Percentiles rank a stretch among this genome's conserved stretches.
These are phyloP conservation scores for Fusarium kyushuense DNA, from an alignment of 2,329 filamentous ascomycete species.

Conservation along the genomic window DNA sequence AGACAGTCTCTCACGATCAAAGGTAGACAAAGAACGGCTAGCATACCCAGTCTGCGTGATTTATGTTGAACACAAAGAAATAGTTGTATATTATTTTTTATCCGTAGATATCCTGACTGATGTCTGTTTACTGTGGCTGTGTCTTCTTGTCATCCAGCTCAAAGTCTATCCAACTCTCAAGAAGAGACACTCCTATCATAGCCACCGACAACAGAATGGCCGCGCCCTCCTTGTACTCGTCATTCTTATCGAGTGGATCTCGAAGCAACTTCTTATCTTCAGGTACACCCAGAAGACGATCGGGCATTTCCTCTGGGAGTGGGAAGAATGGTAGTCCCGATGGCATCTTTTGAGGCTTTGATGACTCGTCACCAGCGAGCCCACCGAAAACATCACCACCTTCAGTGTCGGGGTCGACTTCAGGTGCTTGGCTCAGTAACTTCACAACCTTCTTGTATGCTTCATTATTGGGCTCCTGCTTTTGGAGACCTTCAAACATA, in stretches of 20 bases:
- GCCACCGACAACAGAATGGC: not conserved
- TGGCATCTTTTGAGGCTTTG: not conserved
- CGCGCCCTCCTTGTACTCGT: not conserved
- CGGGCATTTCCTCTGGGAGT: not conserved
- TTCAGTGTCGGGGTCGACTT: not conserved
- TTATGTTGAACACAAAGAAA: not conserved
- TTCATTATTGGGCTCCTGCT: not conserved
- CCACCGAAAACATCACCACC: not conserved
- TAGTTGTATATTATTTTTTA: not conserved
- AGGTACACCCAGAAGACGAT: not conserved
- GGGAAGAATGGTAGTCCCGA: not conserved
- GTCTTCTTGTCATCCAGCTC: slow-evolving; percentile 1
- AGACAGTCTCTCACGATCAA: no score
- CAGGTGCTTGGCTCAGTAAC: not conserved
- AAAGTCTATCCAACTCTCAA: slow-evolving; percentile 17
- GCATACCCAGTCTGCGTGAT: not conserved
- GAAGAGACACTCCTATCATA: not conserved
- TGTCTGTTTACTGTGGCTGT: slow-evolving; percentile 1
- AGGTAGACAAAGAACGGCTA: not conserved
- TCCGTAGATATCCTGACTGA: not conserved
- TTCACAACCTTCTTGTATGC: not conserved
- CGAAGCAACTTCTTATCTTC: not conserved
- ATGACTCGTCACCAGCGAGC: not conserved
- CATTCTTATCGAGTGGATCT: not conserved
- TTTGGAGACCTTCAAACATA: slow-evolving; percentile 29